phyloP scores from a whole-genome alignment of 179 eudicot species.

The Monotropa hypopitys region DNA sequence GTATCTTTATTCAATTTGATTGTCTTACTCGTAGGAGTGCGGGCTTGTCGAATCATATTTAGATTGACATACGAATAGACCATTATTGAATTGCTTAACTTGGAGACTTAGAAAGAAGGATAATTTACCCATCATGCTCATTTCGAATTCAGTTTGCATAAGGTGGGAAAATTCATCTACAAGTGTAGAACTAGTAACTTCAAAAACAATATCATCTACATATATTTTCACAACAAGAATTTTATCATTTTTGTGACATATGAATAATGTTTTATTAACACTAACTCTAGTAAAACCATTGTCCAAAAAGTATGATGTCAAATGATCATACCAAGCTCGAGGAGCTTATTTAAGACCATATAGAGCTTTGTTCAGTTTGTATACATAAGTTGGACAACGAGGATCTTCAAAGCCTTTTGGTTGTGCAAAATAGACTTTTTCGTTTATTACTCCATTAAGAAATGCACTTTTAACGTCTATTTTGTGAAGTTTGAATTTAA shows the following conservation, averaged over 20 bases:
- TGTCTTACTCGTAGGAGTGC: background rate
- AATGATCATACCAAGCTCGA: no score
- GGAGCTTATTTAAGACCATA: no score
- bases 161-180: no score
- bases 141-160: background rate
- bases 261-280: no score
- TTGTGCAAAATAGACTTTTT: background rate
- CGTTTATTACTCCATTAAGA: background rate
- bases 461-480: background rate
- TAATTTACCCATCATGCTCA: background rate
- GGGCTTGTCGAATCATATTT: background rate
- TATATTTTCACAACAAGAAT: background rate
- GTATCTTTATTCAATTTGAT: background rate
- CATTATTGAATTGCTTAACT: background rate
- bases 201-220: background rate
- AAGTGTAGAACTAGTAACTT: no score
- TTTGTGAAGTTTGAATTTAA: background rate
- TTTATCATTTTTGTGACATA: fast-evolving
- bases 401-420: background rate
- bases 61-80: background rate
- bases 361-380: background rate
- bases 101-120: background rate
- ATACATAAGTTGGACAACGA: background rate
- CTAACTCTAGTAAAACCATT: no score
- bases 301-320: no score